Percentiles rank a stretch among this genome's conserved stretches.
Evolutionary conservation across 2,329 filamentous ascomycete genomes (phyloP).

Genomic region (Trichophyton rubrum): DNA sequence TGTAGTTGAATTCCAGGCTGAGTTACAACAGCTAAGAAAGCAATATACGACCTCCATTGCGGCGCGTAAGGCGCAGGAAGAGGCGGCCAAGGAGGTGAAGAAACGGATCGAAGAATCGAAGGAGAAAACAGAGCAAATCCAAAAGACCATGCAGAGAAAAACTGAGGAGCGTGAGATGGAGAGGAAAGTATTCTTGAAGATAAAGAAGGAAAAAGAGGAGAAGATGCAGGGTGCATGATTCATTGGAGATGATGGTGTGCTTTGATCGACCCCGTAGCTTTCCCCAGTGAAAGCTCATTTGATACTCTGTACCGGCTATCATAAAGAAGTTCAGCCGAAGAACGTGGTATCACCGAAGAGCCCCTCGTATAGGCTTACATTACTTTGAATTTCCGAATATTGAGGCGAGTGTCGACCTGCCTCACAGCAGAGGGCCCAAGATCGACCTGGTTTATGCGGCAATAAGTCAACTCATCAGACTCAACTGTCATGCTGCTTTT

Average conservation of each 20-base stretch:
- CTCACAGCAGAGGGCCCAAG: background rate
- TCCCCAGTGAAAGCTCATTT: too few relatives aligned
- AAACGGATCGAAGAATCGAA: conserved; percentile 26
- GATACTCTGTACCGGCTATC: too few relatives aligned
- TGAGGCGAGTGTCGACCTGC: too few relatives aligned
- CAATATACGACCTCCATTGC: conserved; percentile 26
- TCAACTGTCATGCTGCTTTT: background rate
- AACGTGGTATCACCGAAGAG: too few relatives aligned
- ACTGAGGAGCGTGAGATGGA: conserved; percentile 32
- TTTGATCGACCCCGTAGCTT: background rate
- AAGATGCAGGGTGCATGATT: conserved; percentile 5
- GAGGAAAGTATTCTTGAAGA: conserved; percentile 32
- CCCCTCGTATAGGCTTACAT: too few relatives aligned
- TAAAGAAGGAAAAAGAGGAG: conserved; percentile 26
- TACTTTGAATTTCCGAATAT: too few relatives aligned
- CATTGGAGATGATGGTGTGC: background rate
- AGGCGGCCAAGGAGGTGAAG: conserved; percentile 27
- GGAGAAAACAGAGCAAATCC: conserved; percentile 28
- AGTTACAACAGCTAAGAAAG: conserved; percentile 26
- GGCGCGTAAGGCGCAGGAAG: conserved; percentile 27
- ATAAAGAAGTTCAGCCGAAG: too few relatives aligned
- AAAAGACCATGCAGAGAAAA: conserved; percentile 32
- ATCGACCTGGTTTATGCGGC: background rate
- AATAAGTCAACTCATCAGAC: background rate
- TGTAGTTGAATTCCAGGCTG: conserved; percentile 18